Evolutionary conservation across 768 basidiomycete genomes (phyloP), one percentile per base, ranked within the genome.

Genomic region (Pulveroboletus frians): DNA sequence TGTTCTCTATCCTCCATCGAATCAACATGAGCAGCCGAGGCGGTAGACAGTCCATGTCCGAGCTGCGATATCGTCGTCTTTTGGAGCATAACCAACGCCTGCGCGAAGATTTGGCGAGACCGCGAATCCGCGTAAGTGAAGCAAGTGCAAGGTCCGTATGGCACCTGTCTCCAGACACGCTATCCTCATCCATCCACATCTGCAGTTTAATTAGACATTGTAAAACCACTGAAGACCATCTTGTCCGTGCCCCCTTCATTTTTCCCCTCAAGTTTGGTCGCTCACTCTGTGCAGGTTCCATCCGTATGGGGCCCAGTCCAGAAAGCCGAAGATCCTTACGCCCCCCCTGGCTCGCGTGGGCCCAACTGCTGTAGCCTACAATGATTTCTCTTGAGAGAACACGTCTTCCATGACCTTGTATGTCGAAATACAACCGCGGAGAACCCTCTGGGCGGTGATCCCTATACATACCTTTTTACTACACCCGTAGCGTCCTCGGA

Each of bases 291-390:
- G 59, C 61, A 93, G 88, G 86, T 95, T 42, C 93, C 94, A 21
- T 92, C 89, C 17, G 91, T 99, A 1, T 99, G 96, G 96, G 96
- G 96, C 9, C 85, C 90, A 20, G 84, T 95, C n/a, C 83, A 82
- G 55, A 89, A 88, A 63, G 82, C 81, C 37, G 91, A 95, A 51
- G 95, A 99, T 65, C 95, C 95, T 41, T 98, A 92, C 62, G 86
- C 85, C 21, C 88, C 85, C 46, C 82, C 81, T 64, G 70, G 75
- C 48, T 61, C 77, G 71, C 44, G 77, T n/a, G 72, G 56, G 56
- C 61, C 59, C 49, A 74, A 54, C 43, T 84, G 82, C 52, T 86
- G 84, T 71, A 74, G 73, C 23, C 69, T 86, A 55, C 84, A 84
- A 72, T 85, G 60, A 69, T 35, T 30, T 41, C 17, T 9, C 15